Evolutionary conservation across 345 rosid genomes (phyloP), one percentile per base, ranked within the genome.

Genomic region (Clausena lansium): DNA sequence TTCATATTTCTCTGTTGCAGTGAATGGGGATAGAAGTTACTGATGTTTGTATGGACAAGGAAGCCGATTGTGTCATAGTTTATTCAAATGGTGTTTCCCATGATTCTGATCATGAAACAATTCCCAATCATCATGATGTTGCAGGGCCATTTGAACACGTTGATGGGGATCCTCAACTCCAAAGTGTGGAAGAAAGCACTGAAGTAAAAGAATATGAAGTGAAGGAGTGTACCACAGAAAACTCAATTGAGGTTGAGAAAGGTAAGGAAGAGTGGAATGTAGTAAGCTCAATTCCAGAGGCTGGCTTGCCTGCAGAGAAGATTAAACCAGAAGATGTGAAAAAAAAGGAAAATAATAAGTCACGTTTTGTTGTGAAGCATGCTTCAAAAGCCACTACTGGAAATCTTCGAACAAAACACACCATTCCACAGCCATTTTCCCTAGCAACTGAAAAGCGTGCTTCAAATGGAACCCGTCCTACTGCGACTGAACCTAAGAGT

Each of bases 391-490:
- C 74, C 55, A 78, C 81, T 79, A 79, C 83, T 6, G 83, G 79
- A 78, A 82, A 64, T 85, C 82, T 80, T 79, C 88, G 85, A 82
- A 83, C 84, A 64, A 92, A 87, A 77, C 90, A 70, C 84, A 94
- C 98, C 1, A 90, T 94, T 84, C 98, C 98, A 17, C 93, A 87
- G 64, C 98, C 98, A 69, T 93, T 94, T 87, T 80, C 93, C 65
- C 86, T 94, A 6, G 98, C 92, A 71, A 94, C 98, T 24, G 96
- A 88, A 84, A 91, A 86, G 85, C 97, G 98, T 71, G 97, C 98
- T 77, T 88, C 94, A 71, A 85, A 79, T 80, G 92, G 87, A 59
- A 75, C 83, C 45, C 92, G 94, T 61, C 89, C 84, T 59, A 77
- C 82, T 81, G 83, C 68, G 0, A 65, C 78, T 70, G 89, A 85